Conservation (phyloP, 1,139 yeast species). For the Magnusiomyces fungicola region DNA sequence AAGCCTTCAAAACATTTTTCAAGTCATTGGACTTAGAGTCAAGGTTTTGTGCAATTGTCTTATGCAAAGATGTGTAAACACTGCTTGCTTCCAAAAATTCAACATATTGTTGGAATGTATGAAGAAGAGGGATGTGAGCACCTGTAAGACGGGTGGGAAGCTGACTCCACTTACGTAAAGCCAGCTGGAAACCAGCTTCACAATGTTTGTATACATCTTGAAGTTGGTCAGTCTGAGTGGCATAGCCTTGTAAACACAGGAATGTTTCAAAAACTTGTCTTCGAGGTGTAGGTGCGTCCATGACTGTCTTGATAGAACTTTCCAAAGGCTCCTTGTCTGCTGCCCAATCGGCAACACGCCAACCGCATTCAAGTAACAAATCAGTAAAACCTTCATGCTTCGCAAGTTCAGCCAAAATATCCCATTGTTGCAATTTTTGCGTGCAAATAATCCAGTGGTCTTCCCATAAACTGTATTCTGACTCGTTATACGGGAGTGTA, state of each 20-base stretch:
- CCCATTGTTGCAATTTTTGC: constrained; percentile 97
- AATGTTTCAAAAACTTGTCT: constrained; percentile 94
- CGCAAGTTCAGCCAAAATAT: constrained; percentile 89
- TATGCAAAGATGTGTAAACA: constrained; percentile 78
- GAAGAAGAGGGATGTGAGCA: constrained; percentile 86
- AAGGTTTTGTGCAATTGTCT: constrained; percentile 86
- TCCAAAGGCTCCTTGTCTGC: constrained; percentile 91
- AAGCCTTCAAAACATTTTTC: constrained; percentile 88
- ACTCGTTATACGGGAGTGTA: constrained; percentile 87
- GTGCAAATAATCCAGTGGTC: constrained; percentile 98
- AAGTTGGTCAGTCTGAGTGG: constrained; percentile 77
- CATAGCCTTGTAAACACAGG: constrained; percentile 85
- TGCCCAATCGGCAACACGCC: constrained; percentile 99
- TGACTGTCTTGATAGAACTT: constrained; percentile 87
- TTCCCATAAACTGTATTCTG: constrained; percentile 96
- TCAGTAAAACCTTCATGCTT: constrained; percentile 98
- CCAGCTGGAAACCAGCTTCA: constrained; percentile 93
- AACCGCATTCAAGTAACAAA: constrained; percentile 88
- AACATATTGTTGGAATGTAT: constrained; percentile 94
- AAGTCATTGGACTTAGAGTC: constrained; percentile 91
- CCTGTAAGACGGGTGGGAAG: constrained; percentile 71
- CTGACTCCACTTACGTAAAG: constrained; percentile 89
- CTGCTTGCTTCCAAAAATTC: constrained; percentile 98
- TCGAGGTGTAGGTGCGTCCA: constrained; percentile 98
- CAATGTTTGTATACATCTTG: constrained; percentile 75